phyloP scores from a whole-genome alignment of 192 early-diverging fungal species.

The Nowakowskiella sp. region DNA sequence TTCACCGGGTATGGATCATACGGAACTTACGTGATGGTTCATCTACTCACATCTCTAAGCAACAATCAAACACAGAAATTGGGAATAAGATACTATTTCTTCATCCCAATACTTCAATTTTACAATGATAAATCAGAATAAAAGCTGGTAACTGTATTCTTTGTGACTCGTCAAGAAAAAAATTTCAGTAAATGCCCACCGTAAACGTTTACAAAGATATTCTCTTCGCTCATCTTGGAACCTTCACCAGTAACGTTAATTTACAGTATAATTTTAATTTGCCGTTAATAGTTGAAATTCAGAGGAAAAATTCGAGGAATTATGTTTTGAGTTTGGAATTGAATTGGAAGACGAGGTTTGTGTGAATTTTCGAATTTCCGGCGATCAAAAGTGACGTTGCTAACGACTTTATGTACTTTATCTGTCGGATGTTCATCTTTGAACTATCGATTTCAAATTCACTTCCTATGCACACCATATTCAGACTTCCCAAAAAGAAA shows the following conservation, averaged over 20 bases:
- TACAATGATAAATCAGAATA: too few species aligned
- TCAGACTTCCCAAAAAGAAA: conserved; percentile 73
- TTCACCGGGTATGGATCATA: conserved; percentile 24
- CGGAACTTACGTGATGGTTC: conserved; percentile 12
- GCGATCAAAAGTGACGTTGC: background rate
- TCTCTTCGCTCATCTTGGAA: conserved; percentile 75
- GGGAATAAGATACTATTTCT: too few species aligned
- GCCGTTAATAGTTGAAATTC: conserved; percentile 31
- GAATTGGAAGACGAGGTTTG: conserved; percentile 95
- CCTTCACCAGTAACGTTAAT: background rate
- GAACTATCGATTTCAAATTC: background rate
- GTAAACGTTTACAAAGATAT: conserved; percentile 87
- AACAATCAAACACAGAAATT: too few species aligned
- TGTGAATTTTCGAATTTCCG: conserved; percentile 5
- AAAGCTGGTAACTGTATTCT: too few species aligned
- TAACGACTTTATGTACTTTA: background rate
- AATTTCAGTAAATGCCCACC: too few species aligned
- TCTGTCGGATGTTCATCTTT: conserved; percentile 5
- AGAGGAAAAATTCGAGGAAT: conserved; percentile 85
- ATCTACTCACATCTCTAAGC: too few species aligned
- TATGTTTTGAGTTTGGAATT: conserved; percentile 98
- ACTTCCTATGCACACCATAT: too few species aligned
- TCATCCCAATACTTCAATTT: too few species aligned
- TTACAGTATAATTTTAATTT: background rate
- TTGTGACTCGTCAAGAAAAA: too few species aligned